Conservation (phyloP, 345 rosid genomes). For the Balakata baccata region DNA sequence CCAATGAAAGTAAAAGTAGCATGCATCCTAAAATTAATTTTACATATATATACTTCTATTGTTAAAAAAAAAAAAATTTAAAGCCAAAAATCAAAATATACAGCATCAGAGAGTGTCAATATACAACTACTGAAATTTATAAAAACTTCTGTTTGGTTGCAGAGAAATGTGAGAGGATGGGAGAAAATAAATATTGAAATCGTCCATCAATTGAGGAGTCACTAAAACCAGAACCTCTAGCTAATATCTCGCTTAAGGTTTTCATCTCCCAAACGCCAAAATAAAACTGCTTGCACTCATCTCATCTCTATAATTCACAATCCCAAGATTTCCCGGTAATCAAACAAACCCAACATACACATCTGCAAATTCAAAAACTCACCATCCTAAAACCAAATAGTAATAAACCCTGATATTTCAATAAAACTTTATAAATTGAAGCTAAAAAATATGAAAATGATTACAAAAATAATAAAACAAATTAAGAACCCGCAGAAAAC, state of each 20-base stretch:
- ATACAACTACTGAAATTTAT: neutral
- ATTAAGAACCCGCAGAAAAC: constrained; percentile 4
- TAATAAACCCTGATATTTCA: constrained; percentile 38
- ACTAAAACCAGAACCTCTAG: neutral
- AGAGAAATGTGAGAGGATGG: neutral
- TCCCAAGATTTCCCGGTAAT: neutral
- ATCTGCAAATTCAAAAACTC: constrained; percentile 12
- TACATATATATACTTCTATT: too few relatives aligned
- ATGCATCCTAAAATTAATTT: neutral
- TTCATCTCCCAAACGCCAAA: constrained; percentile 8
- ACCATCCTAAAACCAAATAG: constrained; percentile 6
- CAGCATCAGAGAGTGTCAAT: neutral
- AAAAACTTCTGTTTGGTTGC: constrained; percentile 9
- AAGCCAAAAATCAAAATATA: neutral
- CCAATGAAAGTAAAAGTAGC: neutral
- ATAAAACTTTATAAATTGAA: constrained; percentile 10
- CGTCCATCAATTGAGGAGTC: constrained; percentile 5
- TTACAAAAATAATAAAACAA: constrained; percentile 3
- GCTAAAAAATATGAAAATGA: constrained; percentile 11
- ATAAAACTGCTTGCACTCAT: neutral
- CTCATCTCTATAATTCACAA: neutral
- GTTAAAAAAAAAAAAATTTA: too few relatives aligned
- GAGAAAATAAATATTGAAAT: neutral
- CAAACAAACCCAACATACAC: constrained; percentile 3
- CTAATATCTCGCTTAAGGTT: neutral